Base-by-base conservation (phyloP, 352 stramenopile genomes). In the Globisporangium camurandrum region DNA sequence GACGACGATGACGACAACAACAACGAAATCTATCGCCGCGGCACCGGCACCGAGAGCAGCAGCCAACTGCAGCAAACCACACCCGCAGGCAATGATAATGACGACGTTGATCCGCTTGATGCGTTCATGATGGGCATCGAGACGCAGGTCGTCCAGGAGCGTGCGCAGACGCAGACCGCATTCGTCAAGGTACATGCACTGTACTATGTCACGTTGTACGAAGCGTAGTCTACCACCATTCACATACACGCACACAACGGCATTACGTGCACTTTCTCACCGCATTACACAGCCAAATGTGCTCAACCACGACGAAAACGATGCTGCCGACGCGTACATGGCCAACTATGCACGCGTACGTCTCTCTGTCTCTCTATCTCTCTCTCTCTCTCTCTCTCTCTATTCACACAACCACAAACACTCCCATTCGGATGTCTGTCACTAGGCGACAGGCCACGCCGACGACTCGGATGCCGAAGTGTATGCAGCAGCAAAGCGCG, bases 81-180 rank as follows among this genome's bases (percentile, higher is more conserved):
- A 22, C 1, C 20, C 19, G n/a, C 30, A 41, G 44, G 42, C 16
- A 14, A 28, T 34, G 30, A 1, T 17, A 34, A 44, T 4, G 70
- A 78, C 17, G 80, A 93, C 33, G 73, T 92, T 48, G 83, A 93
- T 55, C 83, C 83, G 24, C 59, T 93, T 34, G 83, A 93, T 49
- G 83, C 83, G 3, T 93, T 92, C 50, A 93, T 93, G 83, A 57
- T 68, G 10, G 80, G 68, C n/a, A 92, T 93, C 28, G 71, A 84
- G 37, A 69, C 61, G 36, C 77, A 93, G 59, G 83, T 92, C n/a
- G 63, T 54, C 19, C 56, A 73, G 55, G 53, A 91, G 42, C 61
- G 61, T 19, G 23, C 23, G 17, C 37, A 49, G 17, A 46, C 41
- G 22, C 70, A 63, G 49, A 54, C 44, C 27, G 43, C 64, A 36